These are phyloP conservation scores for Daldinia concentrica DNA, from an alignment of 495 filamentous ascomycete genomes.

Conservation along the genomic window DNA sequence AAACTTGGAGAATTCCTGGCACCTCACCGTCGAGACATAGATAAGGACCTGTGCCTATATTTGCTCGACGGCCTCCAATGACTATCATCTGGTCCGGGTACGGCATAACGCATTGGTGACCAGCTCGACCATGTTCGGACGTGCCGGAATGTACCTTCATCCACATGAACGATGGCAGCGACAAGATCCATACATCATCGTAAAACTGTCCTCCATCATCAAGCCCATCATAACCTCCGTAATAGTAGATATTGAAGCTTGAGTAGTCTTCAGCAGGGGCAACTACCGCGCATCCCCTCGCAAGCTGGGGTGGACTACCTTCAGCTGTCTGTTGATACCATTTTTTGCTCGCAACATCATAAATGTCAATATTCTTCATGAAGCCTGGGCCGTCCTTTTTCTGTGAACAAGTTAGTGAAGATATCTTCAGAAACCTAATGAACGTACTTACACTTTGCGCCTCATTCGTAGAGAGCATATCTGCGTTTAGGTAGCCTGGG, in stretches of 20 bases:
- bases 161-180: constrained; percentile 82
- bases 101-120: constrained; percentile 71
- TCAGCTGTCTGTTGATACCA: constrained; percentile 73
- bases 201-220: constrained; percentile 49
- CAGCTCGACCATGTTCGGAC: constrained; percentile 61
- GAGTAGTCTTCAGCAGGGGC: constrained; percentile 68
- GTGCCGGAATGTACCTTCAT: constrained; percentile 64
- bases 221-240: constrained; percentile 72
- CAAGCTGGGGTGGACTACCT: constrained; percentile 62
- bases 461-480: constrained; percentile 47
- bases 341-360: constrained; percentile 65
- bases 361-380: constrained; percentile 73
- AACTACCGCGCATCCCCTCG: constrained; percentile 73
- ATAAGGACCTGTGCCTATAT: constrained; percentile 16
- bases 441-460: constrained; percentile 54
- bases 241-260: constrained; percentile 78
- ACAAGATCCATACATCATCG: constrained; percentile 78
- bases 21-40: constrained; percentile 62
- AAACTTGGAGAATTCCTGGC: constrained; percentile 61
- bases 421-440: background rate
- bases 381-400: constrained; percentile 63
- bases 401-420: constrained; percentile 39
- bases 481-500: constrained; percentile 51
- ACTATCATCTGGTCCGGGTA: constrained; percentile 80
- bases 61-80: constrained; percentile 63